A percentile compares a stretch with the other conserved stretches of the same genome.
These are phyloP conservation scores for Phialophora verrucosa DNA, from an alignment of 2,329 filamentous ascomycete species.

Conservation along the genomic window DNA sequence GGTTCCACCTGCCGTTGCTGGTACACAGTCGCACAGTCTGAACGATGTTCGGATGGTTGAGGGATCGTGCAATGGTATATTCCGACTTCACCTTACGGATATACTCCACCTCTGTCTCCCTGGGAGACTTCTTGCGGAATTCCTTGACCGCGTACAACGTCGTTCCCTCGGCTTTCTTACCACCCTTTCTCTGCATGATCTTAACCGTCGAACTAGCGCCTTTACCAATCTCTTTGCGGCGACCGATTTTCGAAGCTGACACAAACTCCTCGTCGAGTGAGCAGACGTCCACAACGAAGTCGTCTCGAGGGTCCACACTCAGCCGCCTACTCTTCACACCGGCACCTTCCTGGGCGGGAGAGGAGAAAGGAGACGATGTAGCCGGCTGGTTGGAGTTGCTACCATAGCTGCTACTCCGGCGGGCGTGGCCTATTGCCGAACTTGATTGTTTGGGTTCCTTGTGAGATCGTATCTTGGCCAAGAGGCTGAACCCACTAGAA, in stretches of 20 bases:
- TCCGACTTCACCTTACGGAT: constrained; percentile 90
- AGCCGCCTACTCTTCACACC: constrained; percentile 79
- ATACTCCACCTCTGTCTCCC: constrained; percentile 76
- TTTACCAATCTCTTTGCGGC: constrained; percentile 76
- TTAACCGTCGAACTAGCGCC: constrained; percentile 83
- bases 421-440: constrained; percentile 10
- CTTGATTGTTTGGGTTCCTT: constrained; percentile 29
- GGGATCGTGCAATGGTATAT: constrained; percentile 82
- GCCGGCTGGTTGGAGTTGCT: constrained; percentile 18
- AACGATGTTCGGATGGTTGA: constrained; percentile 87
- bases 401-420: constrained; percentile 28
- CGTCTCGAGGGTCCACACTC: constrained; percentile 74
- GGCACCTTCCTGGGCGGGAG: constrained; percentile 71
- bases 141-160: constrained; percentile 81
- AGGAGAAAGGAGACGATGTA: constrained; percentile 45
- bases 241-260: constrained; percentile 72
- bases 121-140: constrained; percentile 73
- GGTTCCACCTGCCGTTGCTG: constrained; percentile 78
- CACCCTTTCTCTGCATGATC: constrained; percentile 75
- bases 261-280: constrained; percentile 73
- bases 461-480: constrained; percentile 34
- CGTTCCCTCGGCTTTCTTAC: constrained; percentile 56
- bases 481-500: constrained; percentile 31
- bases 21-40: constrained; percentile 78
- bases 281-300: constrained; percentile 73